Evolutionary conservation across 2,329 filamentous ascomycete genomes (phyloP).

Genomic region (Penicillium sp.): DNA sequence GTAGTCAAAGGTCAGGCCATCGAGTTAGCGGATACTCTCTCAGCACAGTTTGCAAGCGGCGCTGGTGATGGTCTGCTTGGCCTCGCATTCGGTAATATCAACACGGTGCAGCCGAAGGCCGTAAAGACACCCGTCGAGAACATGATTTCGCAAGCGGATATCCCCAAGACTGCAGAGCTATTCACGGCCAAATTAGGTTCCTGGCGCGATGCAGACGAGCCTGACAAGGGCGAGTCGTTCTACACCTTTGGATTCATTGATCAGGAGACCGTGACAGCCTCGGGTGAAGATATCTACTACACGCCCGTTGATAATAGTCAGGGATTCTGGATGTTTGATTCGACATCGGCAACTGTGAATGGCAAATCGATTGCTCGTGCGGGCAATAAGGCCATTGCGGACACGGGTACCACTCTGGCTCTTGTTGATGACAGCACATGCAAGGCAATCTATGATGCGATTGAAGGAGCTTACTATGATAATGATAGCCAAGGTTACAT

Average conservation of each 20-base stretch:
- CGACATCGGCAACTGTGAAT: slow-evolving; percentile 60
- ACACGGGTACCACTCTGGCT: slow-evolving; percentile 72
- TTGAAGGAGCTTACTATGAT: slow-evolving; percentile 64
- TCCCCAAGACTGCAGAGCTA: slow-evolving; percentile 57
- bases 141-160: slow-evolving; percentile 64
- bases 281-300: slow-evolving; percentile 61
- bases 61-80: slow-evolving; percentile 68
- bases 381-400: slow-evolving; percentile 69
- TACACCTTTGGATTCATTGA: slow-evolving; percentile 77
- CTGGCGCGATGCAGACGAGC: slow-evolving; percentile 53
- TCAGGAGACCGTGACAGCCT: slow-evolving; percentile 59
- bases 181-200: slow-evolving; percentile 68
- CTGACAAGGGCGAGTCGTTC: slow-evolving; percentile 58
- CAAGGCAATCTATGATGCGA: slow-evolving; percentile 65
- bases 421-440: slow-evolving; percentile 66
- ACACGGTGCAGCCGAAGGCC: slow-evolving; percentile 60
- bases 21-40: slow-evolving; percentile 65
- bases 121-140: slow-evolving; percentile 69
- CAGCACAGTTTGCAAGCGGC: slow-evolving; percentile 59
- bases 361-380: slow-evolving; percentile 55
- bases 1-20: slow-evolving; percentile 64
- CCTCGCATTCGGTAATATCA: slow-evolving; percentile 67
- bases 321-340: slow-evolving; percentile 71
- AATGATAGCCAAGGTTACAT: slow-evolving; percentile 63
- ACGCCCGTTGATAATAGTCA: slow-evolving; percentile 64